Conservation (phyloP, 805 yeast genomes). For the Grigorovia yakushimaensis region DNA sequence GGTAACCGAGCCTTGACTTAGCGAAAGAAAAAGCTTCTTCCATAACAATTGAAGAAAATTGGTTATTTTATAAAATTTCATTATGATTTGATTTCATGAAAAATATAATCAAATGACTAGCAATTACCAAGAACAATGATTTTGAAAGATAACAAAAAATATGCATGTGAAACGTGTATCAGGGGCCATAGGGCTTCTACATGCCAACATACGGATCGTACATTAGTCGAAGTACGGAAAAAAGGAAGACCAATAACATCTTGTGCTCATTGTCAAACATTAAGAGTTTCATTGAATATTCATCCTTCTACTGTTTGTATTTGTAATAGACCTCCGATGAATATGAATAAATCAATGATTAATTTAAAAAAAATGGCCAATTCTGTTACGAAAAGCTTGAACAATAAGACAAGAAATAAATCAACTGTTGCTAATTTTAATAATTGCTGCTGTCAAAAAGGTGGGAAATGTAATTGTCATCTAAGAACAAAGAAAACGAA, state of each 20-base stretch:
- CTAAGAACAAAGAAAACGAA: slow-evolving; percentile 3
- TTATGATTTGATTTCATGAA: too few relatives aligned
- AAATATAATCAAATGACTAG: too few relatives aligned
- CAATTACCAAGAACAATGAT: too few relatives aligned
- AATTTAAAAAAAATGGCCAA: neutral
- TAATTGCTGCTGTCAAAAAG: neutral
- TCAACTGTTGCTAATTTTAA: neutral
- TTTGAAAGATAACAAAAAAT: slow-evolving; percentile 78
- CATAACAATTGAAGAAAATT: too few relatives aligned
- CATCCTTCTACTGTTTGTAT: slow-evolving; percentile 34
- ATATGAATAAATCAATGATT: neutral
- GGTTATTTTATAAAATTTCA: too few relatives aligned
- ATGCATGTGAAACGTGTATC: slow-evolving; percentile 92
- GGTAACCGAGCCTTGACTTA: too few relatives aligned
- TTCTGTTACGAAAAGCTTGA: neutral
- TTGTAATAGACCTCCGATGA: slow-evolving; percentile 2
- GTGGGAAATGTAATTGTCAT: slow-evolving; percentile 8
- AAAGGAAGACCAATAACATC: slow-evolving; percentile 94
- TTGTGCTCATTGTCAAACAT: slow-evolving; percentile 76
- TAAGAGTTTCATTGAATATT: slow-evolving; percentile 53
- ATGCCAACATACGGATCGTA: slow-evolving; percentile 85
- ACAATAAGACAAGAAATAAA: neutral
- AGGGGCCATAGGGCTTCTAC: slow-evolving; percentile 92
- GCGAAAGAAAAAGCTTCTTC: too few relatives aligned
- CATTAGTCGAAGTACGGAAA: slow-evolving; percentile 82